Evolutionary conservation across 768 basidiomycete species (phyloP).

Genomic region (Porphyrellus cyaneotinctus): DNA sequence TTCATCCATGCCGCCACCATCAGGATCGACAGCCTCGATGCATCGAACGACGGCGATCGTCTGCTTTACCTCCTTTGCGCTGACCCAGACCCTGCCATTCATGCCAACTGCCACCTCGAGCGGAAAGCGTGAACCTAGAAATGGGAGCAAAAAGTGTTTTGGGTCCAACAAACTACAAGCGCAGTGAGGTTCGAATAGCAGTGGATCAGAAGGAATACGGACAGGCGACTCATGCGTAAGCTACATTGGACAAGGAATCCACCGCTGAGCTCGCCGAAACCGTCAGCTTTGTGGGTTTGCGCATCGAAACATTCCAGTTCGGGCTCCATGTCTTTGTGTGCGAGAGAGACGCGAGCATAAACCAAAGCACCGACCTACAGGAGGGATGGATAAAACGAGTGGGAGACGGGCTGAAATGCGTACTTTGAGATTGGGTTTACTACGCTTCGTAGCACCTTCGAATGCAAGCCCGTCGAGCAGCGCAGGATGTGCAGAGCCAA

Average conservation of each 20-base stretch:
- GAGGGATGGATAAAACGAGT: slow-evolving; percentile 3
- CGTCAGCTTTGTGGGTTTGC: slow-evolving; percentile 86
- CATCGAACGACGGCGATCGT: slow-evolving; percentile 74
- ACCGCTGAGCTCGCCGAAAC: slow-evolving; percentile 89
- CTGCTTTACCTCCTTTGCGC: slow-evolving; percentile 64
- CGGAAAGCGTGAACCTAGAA: slow-evolving; percentile 77
- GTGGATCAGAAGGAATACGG: slow-evolving; percentile 28
- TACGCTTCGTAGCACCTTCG: slow-evolving; percentile 93
- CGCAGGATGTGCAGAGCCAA: slow-evolving; percentile 84
- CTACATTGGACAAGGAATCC: slow-evolving; percentile 83
- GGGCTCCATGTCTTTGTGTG: slow-evolving; percentile 97
- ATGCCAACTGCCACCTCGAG: slow-evolving; percentile 86
- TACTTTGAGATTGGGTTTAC: slow-evolving; percentile 90
- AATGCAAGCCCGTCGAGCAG: slow-evolving; percentile 88
- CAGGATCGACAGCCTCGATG: slow-evolving; percentile 78
- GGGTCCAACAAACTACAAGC: slow-evolving; percentile 67
- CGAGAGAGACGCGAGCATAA: slow-evolving; percentile 88
- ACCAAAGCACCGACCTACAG: slow-evolving; percentile 82
- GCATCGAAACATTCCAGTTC: slow-evolving; percentile 97
- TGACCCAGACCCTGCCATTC: slow-evolving; percentile 92
- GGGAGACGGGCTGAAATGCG: slow-evolving; percentile 4
- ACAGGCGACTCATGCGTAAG: slow-evolving; percentile 84
- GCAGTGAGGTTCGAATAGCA: slow-evolving; percentile 1
- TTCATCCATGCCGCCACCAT: slow-evolving; percentile 61
- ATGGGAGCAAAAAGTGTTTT: slow-evolving; percentile 75